Evolutionary conservation across 768 basidiomycete genomes (phyloP), one percentile per base, ranked within the genome.

Genomic region (Termitomyces sp.): DNA sequence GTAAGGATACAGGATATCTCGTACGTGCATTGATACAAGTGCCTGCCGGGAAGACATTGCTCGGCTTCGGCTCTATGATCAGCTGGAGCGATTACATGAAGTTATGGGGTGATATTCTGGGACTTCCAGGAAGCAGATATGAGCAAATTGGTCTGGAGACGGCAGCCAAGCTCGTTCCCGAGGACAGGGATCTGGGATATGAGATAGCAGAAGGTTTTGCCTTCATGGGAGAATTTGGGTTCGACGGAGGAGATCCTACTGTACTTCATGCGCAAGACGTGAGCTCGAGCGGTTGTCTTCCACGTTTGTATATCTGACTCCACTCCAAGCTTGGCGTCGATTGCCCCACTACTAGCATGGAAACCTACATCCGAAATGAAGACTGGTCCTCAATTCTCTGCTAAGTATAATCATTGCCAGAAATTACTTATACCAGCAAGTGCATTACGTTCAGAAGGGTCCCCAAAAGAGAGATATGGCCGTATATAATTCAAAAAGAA

Each of bases 21-120:
- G 60, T 61, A 20, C 55, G 55, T 32, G 55, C 55, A 25, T 40
- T 61, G 47, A 34, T 61, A 4, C 54, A 50, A 20, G 34, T 48
- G n/a, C 38, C 60, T 51, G 55, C 60, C n/a, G 49, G 56, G 1
- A 61, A 56, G 42, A 57, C 29, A 9, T 10, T 61, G 17, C 49
- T 61, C 4, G 60, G 60, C 37, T 61, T 61, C 49, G 60, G 60
- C 32, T 61, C 60, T 20, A 56, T 61, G 60, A 61, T 61, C 1
- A 61, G 60, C 60, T 61, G 54, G 55, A 46, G 37, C 32, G 55
- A 46, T 11, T 61, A 61, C 11, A 57, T 57, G 49, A 56, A 56
- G 38, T 20, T 61, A 7, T 61, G 60, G 55, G 54, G 55, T 6
- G 9, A 57, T 5, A 61, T 61, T 11, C 60, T 61, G 4, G 60